Conservation (phyloP, 2,329 filamentous ascomycete genomes). For the Chrysosphaeria jannelii region DNA sequence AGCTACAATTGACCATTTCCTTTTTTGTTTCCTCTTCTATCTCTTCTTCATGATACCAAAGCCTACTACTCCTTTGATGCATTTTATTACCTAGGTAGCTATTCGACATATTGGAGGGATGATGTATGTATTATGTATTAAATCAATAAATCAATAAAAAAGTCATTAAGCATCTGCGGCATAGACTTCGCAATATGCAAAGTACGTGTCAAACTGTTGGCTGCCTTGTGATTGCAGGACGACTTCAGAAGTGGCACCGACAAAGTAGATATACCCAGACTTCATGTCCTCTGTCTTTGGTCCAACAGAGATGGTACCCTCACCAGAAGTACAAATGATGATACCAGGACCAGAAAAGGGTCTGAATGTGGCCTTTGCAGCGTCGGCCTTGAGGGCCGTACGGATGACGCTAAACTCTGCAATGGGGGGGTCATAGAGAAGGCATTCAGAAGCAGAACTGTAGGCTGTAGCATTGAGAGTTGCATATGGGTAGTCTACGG, state of each 20-base stretch:
- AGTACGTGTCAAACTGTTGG: conserved; percentile 62
- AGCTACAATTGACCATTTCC: too few species aligned
- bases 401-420: conserved; percentile 84
- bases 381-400: conserved; percentile 37
- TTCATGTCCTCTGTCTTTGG: conserved; percentile 46
- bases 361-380: conserved; percentile 69
- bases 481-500: conserved; percentile 59
- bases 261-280: conserved; percentile 50
- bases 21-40: too few species aligned
- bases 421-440: conserved; percentile 82
- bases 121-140: too few species aligned
- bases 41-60: too few species aligned
- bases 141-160: too few species aligned
- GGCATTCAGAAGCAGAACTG: conserved; percentile 37
- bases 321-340: conserved; percentile 63
- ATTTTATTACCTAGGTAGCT: too few species aligned
- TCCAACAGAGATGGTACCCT: conserved; percentile 61
- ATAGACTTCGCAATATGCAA: conserved; percentile 77
- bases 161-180: too few species aligned
- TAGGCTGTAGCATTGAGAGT: conserved; percentile 61
- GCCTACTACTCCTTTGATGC: too few species aligned
- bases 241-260: conserved; percentile 64
- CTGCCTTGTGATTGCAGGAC: conserved; percentile 40
- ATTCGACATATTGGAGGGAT: too few species aligned
- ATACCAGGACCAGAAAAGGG: conserved; percentile 70